Percentiles rank a stretch among this genome's conserved stretches.
Evolutionary conservation across 1,284 basidiomycete genomes (phyloP).

Genomic region (Mycosarcoma mackinlayi): DNA sequence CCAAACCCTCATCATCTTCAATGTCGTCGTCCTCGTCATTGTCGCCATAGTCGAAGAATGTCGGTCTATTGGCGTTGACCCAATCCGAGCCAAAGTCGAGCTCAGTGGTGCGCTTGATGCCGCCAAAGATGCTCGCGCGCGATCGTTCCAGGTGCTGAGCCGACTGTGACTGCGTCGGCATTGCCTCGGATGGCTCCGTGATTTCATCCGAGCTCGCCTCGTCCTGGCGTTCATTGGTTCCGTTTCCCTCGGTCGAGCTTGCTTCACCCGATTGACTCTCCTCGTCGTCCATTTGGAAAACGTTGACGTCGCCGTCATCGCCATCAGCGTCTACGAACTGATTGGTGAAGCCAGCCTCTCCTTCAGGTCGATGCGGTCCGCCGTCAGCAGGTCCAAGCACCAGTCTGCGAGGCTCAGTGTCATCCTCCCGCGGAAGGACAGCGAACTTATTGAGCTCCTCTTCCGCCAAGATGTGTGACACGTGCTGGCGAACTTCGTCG

Average conservation of each 20-base stretch:
- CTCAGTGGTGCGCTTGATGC: constrained; percentile 20
- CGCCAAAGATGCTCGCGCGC: constrained; percentile 34
- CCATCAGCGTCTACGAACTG: constrained; percentile 32
- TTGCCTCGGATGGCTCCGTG: constrained; percentile 3
- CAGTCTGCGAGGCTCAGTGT: constrained; percentile 29
- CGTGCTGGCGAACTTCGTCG: constrained; percentile 54
- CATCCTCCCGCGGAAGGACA: background rate
- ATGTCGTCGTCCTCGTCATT: constrained; percentile 31
- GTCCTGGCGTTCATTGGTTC: constrained; percentile 7
- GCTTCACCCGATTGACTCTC: constrained; percentile 15
- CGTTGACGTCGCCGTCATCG: constrained; percentile 26
- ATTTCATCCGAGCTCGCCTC: constrained; percentile 1
- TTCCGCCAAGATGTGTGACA: constrained; percentile 44
- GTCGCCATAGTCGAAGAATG: constrained; percentile 48
- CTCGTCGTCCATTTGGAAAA: constrained; percentile 49
- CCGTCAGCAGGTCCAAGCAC: constrained; percentile 64
- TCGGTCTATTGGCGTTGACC: constrained; percentile 36
- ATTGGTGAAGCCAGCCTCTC: constrained; percentile 33
- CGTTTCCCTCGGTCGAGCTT: constrained; percentile 4
- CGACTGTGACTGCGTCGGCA: constrained; percentile 20
- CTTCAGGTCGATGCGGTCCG: constrained; percentile 39
- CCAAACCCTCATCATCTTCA: constrained; percentile 28
- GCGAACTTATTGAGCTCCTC: constrained; percentile 19
- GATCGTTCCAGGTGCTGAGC: constrained; percentile 44
- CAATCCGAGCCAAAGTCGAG: constrained; percentile 32